phyloP scores from a whole-genome alignment of 108 stramenopile genomes.

The Aurantiochytrium sp. region DNA sequence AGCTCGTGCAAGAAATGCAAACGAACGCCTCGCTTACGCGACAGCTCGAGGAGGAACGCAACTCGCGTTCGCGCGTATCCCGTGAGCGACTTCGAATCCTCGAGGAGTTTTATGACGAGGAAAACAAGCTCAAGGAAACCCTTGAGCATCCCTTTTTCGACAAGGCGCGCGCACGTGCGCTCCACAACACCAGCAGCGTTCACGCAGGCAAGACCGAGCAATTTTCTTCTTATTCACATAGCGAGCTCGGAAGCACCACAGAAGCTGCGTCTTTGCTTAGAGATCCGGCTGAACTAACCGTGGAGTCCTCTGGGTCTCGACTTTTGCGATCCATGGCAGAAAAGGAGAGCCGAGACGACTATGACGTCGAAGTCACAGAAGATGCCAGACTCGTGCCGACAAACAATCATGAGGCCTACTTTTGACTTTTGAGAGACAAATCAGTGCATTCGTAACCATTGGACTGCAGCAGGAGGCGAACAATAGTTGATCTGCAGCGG shows the following conservation, averaged over 20 bases:
- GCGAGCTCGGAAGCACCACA: no score
- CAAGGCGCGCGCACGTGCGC: not conserved
- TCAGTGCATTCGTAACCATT: no score
- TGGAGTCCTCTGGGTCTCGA: no score
- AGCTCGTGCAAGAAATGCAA: not conserved
- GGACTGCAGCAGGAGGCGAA: no score
- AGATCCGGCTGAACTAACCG: no score
- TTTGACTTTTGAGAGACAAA: no score
- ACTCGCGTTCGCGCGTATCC: not conserved
- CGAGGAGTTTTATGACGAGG: not conserved
- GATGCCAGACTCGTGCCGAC: no score
- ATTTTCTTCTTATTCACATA: not conserved
- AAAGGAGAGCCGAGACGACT: no score
- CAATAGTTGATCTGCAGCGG: not conserved
- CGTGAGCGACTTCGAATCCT: not conserved
- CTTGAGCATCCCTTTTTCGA: not conserved
- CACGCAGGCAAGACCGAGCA: not conserved
- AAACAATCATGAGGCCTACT: no score
- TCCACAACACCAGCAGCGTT: not conserved
- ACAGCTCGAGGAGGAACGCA: not conserved
- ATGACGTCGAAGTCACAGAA: no score
- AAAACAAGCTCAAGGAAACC: not conserved
- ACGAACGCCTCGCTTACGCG: not conserved
- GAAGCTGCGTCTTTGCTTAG: no score
- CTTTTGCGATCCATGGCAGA: no score